phyloP scores from a whole-genome alignment of 2,329 filamentous ascomycete genomes.

The Ophiostoma australiae region DNA sequence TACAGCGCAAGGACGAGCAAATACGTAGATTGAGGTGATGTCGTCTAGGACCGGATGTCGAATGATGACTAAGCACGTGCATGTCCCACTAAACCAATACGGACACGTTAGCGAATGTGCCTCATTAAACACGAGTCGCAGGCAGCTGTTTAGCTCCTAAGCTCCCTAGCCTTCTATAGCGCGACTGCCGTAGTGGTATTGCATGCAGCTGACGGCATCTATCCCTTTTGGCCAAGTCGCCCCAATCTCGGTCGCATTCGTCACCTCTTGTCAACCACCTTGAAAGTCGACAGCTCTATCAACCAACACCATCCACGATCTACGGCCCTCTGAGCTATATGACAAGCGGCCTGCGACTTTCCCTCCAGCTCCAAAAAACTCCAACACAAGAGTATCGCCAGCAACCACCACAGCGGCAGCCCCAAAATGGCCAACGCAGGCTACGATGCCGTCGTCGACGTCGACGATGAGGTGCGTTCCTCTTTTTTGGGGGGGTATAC shows the following conservation, averaged over 20 bases:
- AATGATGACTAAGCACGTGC: not conserved
- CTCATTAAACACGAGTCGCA: not conserved
- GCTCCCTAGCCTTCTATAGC: not conserved
- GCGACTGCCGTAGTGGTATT: not conserved
- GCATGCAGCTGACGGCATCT: not conserved
- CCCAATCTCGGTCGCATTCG: slow-evolving; percentile 7
- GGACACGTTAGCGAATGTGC: slow-evolving; percentile 9
- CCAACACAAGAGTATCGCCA: not conserved
- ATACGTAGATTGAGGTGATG: not conserved
- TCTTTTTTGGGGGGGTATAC: no score
- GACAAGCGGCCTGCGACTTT: no score
- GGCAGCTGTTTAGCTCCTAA: slow-evolving; percentile 12
- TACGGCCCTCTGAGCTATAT: not conserved
- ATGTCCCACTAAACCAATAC: not conserved
- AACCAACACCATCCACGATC: not conserved
- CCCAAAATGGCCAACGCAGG: slow-evolving; percentile 69
- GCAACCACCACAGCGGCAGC: not conserved
- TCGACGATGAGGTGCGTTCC: slow-evolving; percentile 76
- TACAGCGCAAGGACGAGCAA: not conserved
- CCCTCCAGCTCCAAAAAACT: not conserved
- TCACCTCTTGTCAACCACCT: not conserved
- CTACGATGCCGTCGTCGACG: slow-evolving; percentile 96
- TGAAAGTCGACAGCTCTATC: not conserved
- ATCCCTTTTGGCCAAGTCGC: slow-evolving; percentile 15
- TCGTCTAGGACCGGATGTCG: not conserved